Evolutionary conservation across 495 filamentous ascomycete species (phyloP).

Genomic region (Hypoxylon lienhwacheense): DNA sequence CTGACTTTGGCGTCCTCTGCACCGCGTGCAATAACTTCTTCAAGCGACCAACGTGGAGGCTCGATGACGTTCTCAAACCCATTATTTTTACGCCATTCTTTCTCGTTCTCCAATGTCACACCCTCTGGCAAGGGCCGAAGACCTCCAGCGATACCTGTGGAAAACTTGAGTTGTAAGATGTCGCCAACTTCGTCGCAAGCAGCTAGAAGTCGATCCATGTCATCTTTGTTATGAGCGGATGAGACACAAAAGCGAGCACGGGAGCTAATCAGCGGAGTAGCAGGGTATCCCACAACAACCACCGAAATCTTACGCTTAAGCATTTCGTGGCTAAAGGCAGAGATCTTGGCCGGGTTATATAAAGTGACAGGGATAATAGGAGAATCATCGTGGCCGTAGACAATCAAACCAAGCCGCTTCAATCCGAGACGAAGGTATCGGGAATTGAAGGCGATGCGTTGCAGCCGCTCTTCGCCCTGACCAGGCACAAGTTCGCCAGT

Average conservation of each 20-base stretch:
- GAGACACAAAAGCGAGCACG: slow-evolving; percentile 95
- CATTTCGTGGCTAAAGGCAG: slow-evolving; percentile 98
- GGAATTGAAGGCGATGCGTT: slow-evolving; percentile 97
- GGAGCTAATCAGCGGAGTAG: slow-evolving; percentile 93
- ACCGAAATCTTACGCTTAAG: slow-evolving; percentile 96
- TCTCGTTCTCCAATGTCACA: slow-evolving; percentile 67
- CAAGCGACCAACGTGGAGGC: slow-evolving; percentile 79
- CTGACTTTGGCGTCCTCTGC: slow-evolving; percentile 76
- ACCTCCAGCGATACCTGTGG: slow-evolving; percentile 88
- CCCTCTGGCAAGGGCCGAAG: slow-evolving; percentile 71
- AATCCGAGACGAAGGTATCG: slow-evolving; percentile 94
- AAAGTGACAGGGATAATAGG: slow-evolving; percentile 93
- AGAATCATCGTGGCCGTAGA: slow-evolving; percentile 95
- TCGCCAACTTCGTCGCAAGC: slow-evolving; percentile 94
- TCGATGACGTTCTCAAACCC: slow-evolving; percentile 53
- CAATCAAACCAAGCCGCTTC: slow-evolving; percentile 95
- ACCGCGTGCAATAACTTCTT: slow-evolving; percentile 77
- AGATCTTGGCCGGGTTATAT: slow-evolving; percentile 96
- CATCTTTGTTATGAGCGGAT: slow-evolving; percentile 95
- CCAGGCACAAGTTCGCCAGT: slow-evolving; percentile 82
- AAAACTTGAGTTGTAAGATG: slow-evolving; percentile 92
- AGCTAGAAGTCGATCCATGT: slow-evolving; percentile 84
- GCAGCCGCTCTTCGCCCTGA: slow-evolving; percentile 92
- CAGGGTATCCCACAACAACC: slow-evolving; percentile 95
- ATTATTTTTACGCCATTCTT: slow-evolving; percentile 65